Evolutionary conservation across 2,329 filamentous ascomycete genomes (phyloP), one percentile per base, ranked within the genome.

Genomic region (Sarocladium brachiariae): DNA sequence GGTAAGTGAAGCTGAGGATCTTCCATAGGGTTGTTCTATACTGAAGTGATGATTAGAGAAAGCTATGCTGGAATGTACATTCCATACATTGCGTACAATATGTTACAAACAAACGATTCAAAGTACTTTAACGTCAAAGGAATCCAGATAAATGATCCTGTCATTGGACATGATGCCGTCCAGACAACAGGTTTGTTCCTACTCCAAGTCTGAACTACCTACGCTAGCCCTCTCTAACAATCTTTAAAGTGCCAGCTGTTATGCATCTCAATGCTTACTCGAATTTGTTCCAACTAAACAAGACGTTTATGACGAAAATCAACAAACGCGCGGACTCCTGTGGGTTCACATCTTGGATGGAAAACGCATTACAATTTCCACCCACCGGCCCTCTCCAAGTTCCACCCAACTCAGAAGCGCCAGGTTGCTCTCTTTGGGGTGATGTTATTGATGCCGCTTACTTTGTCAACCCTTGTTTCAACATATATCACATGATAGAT

Each of bases 381-480:
- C 84, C 86, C 0, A 69, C 74, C 2, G 80, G 81, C 5, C 71
- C 73, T 3, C 4, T 73, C 73, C 80, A 5, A 75, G 75, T 53
- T 63, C 64, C 19, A 68, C 69, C 23, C 57, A 67, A 30, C 64
- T 61, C 21, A 56, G 59, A 59, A 31, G 67, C 67, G 0, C 60
- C 67, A 0, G 74, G 71, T 3, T 91, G 87, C 62, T 70, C 73
- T 47, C 59, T 88, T 18, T 86, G 76, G 58, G 64, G 74, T 52
- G 69, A 76, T 19, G 76, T 87, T 25, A 70, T 70, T 57, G 56
- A 71, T 0, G 83, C 80, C 25, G 75, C 76, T 7, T 54, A 71
- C 4, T 60, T 70, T 1, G 65, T 80, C 30, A 93, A 93, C 67
- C 88, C 88, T 0, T 93, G 89, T 70, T 95, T 86, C 67, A 81